A percentile compares a stretch with the other conserved stretches of the same genome.
These are phyloP conservation scores for Eudorina sp. DNA, from an alignment of 139 green algal species.

Conservation along the genomic window DNA sequence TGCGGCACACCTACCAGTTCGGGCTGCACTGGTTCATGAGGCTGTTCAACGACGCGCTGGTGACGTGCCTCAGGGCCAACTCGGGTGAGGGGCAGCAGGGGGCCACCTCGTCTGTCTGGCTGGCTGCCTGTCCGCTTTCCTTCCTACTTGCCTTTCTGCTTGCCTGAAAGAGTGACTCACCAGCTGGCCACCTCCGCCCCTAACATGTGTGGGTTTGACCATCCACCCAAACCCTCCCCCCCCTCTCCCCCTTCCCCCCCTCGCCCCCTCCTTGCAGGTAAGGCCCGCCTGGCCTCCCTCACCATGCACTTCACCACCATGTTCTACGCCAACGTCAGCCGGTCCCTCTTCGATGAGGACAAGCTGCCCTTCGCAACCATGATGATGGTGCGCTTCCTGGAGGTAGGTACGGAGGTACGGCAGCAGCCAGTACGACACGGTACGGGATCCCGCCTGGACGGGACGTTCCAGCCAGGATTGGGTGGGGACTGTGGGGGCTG, in stretches of 20 bases:
- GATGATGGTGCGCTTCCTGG: slow-evolving; percentile 59
- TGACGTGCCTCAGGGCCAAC: slow-evolving; percentile 50
- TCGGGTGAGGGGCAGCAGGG: not conserved
- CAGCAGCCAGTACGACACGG: no score
- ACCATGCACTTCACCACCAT: slow-evolving; percentile 60
- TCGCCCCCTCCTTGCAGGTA: slow-evolving; percentile 7
- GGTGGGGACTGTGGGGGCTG: no score
- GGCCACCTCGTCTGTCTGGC: no score
- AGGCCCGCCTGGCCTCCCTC: slow-evolving; percentile 53
- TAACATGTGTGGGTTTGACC: no score
- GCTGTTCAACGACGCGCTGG: slow-evolving; percentile 59
- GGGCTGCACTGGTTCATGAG: slow-evolving; percentile 58
- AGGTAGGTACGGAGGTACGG: no score
- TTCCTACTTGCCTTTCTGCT: no score
- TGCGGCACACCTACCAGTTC: slow-evolving; percentile 66
- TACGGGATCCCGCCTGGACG: no score
- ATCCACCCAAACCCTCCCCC: not conserved
- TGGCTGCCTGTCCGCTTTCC: no score
- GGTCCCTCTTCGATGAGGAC: slow-evolving; percentile 81
- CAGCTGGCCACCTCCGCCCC: no score
- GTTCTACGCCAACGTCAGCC: slow-evolving; percentile 58
- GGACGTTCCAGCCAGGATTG: no score
- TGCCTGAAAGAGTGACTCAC: no score
- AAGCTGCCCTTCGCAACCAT: slow-evolving; percentile 79
- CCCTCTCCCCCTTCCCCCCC: not conserved